Conservation (phyloP, 768 basidiomycete species). For the Rickenella mellea region DNA sequence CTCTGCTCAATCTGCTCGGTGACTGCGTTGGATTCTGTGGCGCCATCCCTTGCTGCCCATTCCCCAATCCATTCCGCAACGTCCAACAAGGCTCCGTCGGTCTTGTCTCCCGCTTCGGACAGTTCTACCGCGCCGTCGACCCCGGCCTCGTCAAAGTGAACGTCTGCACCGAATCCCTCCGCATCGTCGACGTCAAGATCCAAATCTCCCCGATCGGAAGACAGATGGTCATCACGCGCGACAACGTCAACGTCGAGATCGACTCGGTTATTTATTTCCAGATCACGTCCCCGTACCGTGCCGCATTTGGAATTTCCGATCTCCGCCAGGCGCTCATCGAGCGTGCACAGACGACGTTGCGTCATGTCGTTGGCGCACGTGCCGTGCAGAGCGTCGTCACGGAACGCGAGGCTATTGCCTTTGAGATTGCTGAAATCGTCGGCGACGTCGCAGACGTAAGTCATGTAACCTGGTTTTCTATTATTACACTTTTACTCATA, state of each 20-base stretch:
- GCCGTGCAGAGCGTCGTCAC: conserved; percentile 94
- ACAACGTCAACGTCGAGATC: conserved; percentile 93
- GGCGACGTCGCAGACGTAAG: conserved; percentile 68
- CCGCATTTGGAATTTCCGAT: conserved; percentile 88
- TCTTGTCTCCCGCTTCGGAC: conserved; percentile 85
- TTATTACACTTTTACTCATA: neutral
- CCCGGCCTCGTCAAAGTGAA: conserved; percentile 89
- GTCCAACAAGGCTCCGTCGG: conserved; percentile 90
- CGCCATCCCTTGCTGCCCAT: conserved; percentile 77
- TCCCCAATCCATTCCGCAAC: conserved; percentile 76
- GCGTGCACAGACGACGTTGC: conserved; percentile 87
- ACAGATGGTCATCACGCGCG: conserved; percentile 87
- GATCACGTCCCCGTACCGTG: conserved; percentile 82
- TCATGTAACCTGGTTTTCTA: neutral
- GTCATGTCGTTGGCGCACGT: conserved; percentile 94
- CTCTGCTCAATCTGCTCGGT: conserved; percentile 67
- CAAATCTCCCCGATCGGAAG: conserved; percentile 84
- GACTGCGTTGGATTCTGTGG: conserved; percentile 56
- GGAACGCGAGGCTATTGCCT: conserved; percentile 92
- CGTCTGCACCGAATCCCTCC: conserved; percentile 85
- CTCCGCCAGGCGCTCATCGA: conserved; percentile 78
- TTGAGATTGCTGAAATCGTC: conserved; percentile 94
- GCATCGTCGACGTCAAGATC: conserved; percentile 89
- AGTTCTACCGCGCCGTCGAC: conserved; percentile 94
- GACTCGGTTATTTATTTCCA: conserved; percentile 94